Conservation (phyloP, 768 basidiomycete species). For the Tephrocybe sp. region DNA sequence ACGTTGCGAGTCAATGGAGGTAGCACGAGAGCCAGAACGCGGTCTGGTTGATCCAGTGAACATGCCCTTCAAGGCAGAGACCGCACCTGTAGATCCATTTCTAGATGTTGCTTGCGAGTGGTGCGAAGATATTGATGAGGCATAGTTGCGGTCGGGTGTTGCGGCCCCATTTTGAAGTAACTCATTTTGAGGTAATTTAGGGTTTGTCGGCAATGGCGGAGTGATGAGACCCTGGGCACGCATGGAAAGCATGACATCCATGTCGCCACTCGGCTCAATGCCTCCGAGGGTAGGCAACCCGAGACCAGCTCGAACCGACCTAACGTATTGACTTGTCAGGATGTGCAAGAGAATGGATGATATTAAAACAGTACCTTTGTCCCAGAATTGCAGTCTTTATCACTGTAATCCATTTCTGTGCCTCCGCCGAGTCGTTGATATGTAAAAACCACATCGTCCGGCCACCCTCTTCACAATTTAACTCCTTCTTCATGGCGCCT, state of each 20-base stretch:
- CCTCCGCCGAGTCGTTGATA: slow-evolving; percentile 55
- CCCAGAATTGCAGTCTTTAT: slow-evolving; percentile 72
- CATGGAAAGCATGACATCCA: slow-evolving; percentile 84
- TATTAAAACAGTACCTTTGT: slow-evolving; percentile 48
- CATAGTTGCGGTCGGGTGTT: slow-evolving; percentile 34
- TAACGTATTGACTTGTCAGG: slow-evolving; percentile 22
- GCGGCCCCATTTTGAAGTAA: slow-evolving; percentile 18
- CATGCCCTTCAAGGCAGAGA: slow-evolving; percentile 59
- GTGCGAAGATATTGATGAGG: slow-evolving; percentile 43
- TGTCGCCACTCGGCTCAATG: slow-evolving; percentile 71
- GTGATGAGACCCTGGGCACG: slow-evolving; percentile 60
- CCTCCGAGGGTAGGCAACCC: slow-evolving; percentile 41
- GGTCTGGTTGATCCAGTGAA: slow-evolving; percentile 49
- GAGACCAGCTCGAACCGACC: slow-evolving; percentile 69
- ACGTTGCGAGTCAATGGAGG: slow-evolving; percentile 36
- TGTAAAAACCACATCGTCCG: slow-evolving; percentile 71
- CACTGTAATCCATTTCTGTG: slow-evolving; percentile 72
- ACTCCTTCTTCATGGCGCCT: slow-evolving; percentile 43
- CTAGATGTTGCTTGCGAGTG: slow-evolving; percentile 42
- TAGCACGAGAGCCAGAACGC: slow-evolving; percentile 52
- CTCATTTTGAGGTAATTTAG: slow-evolving; percentile 22
- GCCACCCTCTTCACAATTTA: slow-evolving; percentile 45
- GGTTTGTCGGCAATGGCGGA: slow-evolving; percentile 25
- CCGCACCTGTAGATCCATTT: slow-evolving; percentile 35
- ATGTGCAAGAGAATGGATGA: neutral